Evolutionary conservation across 2,329 filamentous ascomycete species (phyloP), one percentile per base, ranked within the genome.

Genomic region (Phaeophleospora eucalypticola): DNA sequence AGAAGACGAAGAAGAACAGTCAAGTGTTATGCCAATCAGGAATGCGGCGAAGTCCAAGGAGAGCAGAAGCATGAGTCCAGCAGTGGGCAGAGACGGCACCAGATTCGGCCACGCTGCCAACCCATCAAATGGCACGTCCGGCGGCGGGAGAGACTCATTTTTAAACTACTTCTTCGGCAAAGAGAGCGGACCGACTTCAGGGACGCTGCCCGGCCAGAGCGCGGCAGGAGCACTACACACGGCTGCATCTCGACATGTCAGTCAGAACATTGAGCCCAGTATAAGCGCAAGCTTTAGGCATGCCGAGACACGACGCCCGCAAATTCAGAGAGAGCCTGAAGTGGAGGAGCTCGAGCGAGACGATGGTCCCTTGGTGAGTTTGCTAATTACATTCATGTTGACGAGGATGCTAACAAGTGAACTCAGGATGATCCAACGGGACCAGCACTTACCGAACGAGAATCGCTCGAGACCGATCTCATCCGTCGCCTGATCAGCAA

Each of bases 121-220:
- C 41, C 49, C 51, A 16, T 41, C 55, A 1, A 57, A 56, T 21
- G 58, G 58, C 54, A 73, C 73, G 3, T 29, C 48, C 41, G 83
- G 83, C 46, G 79, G 65, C n/a, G 81, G 87, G 34, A 81, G 84
- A 52, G 93, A 98, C 70, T 94, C 89, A 0, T 98, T 98, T 75
- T 70, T 98, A 52, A 97, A 91, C 70, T 98, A 98, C 70, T 98
- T 98, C 71, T 98, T 98, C 62, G 90, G 93, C 60, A 97, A 98
- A 66, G 93, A 98, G 52, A 87, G 87, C 38, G 76, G 80, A 33
- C 69, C 75, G 49, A 55, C 50, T 29, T 46, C 62, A 24, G 65
- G 65, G 7, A 49, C 57, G 16, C 58, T 65, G 62, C 64, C 63
- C 8, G 52, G 56, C 32, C 58, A 68, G 56, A 62, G 58, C 62